Conservation (phyloP, 2,329 filamentous ascomycete species). For the Paracamarosporium sp. region DNA sequence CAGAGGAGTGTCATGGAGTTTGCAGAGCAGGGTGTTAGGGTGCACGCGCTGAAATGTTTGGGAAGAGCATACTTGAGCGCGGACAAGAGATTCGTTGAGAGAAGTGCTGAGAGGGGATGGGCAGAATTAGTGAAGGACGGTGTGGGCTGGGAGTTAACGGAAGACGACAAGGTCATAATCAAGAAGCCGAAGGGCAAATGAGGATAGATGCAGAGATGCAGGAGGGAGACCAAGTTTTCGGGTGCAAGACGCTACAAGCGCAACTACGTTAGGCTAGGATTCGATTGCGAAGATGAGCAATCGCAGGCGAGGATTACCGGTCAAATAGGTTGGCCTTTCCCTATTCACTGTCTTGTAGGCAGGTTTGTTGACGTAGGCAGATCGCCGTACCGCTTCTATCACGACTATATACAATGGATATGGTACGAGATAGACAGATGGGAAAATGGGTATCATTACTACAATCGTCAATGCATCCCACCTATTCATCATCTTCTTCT, state of each 20-base stretch:
- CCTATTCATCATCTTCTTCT: constrained; percentile 54
- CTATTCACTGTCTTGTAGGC: not conserved
- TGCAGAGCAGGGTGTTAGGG: constrained; percentile 75
- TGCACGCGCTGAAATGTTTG: constrained; percentile 84
- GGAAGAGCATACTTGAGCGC: constrained; percentile 81
- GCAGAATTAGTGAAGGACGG: constrained; percentile 71
- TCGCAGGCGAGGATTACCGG: not conserved
- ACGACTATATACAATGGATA: not conserved
- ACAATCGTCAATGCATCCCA: constrained; percentile 19
- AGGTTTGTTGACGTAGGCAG: not conserved
- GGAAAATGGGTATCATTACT: constrained; percentile 44
- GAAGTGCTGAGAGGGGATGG: constrained; percentile 74
- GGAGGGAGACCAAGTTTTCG: not conserved
- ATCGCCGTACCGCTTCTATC: not conserved
- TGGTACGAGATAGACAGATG: constrained; percentile 11
- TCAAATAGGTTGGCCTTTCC: not conserved
- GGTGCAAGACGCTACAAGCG: not conserved
- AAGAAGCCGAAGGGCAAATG: constrained; percentile 62
- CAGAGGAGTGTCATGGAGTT: constrained; percentile 80
- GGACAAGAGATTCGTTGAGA: constrained; percentile 72
- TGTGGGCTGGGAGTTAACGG: constrained; percentile 84
- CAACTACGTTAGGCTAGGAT: not conserved
- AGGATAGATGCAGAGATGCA: constrained; percentile 2
- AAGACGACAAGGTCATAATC: constrained; percentile 76
- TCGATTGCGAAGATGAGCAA: not conserved